Conservation (phyloP, 78 protist species). For the Mantamonas sphyraenae region DNA sequence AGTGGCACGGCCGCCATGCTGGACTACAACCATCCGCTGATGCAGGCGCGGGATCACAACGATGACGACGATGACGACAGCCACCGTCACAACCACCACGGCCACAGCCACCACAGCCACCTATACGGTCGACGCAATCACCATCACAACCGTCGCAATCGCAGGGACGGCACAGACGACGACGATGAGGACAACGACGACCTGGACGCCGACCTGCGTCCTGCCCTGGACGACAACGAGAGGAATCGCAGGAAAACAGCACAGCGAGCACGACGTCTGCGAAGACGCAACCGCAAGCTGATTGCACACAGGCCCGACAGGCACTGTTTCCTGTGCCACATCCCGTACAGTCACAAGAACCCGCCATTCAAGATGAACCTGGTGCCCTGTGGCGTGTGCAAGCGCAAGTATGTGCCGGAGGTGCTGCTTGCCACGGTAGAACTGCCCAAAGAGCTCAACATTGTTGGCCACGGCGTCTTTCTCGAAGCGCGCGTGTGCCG, state of each 20-base stretch:
- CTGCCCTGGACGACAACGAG: no score
- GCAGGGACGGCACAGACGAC: background rate
- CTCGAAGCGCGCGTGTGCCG: conserved; percentile 28
- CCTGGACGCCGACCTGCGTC: no score
- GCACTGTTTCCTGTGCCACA: conserved; percentile 28
- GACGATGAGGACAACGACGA: background rate
- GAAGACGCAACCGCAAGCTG: background rate
- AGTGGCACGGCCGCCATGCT: conserved; percentile 39
- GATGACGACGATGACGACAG: conserved; percentile 2
- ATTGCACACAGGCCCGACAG: background rate
- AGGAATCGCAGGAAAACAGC: background rate
- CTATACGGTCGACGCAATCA: no score
- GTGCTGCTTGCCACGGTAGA: conserved; percentile 52
- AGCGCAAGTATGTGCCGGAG: conserved; percentile 61
- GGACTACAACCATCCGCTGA: no score
- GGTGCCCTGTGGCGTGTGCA: conserved; percentile 33
- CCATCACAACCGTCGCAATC: no score
- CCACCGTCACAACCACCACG: conserved; percentile 4
- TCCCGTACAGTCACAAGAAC: conserved; percentile 16
- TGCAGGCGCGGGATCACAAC: background rate
- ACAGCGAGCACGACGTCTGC: background rate
- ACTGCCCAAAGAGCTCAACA: conserved; percentile 23
- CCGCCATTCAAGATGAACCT: conserved; percentile 16
- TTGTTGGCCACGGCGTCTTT: background rate
- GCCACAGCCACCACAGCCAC: background rate